A percentile compares a stretch with the other conserved stretches of the same genome.
These are phyloP conservation scores for Asterionellopsis glacialis DNA, from an alignment of 108 stramenopile genomes.

Conservation along the genomic window DNA sequence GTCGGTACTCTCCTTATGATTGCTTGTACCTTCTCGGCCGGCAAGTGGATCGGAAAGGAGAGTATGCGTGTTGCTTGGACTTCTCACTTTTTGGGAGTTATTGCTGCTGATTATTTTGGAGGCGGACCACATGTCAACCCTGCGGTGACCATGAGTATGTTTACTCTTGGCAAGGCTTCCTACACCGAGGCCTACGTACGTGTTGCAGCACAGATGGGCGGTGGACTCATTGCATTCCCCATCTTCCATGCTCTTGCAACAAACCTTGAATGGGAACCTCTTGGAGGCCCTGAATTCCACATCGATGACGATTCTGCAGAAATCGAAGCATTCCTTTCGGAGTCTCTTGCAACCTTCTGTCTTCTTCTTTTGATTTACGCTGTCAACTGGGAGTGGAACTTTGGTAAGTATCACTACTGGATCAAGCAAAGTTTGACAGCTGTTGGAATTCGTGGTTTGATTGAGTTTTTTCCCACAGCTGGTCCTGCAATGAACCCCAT, in stretches of 20 bases:
- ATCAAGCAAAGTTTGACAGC: constrained; percentile 87
- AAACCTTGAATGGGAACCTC: constrained; percentile 39
- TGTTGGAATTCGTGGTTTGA: constrained; percentile 76
- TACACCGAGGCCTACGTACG: constrained; percentile 81
- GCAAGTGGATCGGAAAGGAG: constrained; percentile 79
- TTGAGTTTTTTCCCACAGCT: constrained; percentile 73
- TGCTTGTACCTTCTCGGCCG: constrained; percentile 77
- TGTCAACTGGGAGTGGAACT: constrained; percentile 83
- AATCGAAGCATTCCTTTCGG: constrained; percentile 57
- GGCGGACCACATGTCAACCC: constrained; percentile 68
- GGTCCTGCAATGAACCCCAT: constrained; percentile 92
- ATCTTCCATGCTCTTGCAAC: constrained; percentile 61
- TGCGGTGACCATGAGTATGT: constrained; percentile 74
- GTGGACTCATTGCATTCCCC: constrained; percentile 82
- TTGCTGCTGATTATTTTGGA: constrained; percentile 73
- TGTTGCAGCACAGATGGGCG: constrained; percentile 71
- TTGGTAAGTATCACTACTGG: constrained; percentile 80
- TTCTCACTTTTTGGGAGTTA: constrained; percentile 67
- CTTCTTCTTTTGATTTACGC: constrained; percentile 75
- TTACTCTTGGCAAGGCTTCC: constrained; percentile 59
- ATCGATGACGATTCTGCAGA: constrained; percentile 44
- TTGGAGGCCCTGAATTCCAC: constrained; percentile 85
- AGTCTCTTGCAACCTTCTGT: constrained; percentile 65
- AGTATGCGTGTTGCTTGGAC: constrained; percentile 57
- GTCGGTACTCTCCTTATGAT: constrained; percentile 83